Evolutionary conservation across 176 grass and related monocot species (phyloP), one percentile per base, ranked within the genome.

Genomic region (Oryza longistaminata): DNA sequence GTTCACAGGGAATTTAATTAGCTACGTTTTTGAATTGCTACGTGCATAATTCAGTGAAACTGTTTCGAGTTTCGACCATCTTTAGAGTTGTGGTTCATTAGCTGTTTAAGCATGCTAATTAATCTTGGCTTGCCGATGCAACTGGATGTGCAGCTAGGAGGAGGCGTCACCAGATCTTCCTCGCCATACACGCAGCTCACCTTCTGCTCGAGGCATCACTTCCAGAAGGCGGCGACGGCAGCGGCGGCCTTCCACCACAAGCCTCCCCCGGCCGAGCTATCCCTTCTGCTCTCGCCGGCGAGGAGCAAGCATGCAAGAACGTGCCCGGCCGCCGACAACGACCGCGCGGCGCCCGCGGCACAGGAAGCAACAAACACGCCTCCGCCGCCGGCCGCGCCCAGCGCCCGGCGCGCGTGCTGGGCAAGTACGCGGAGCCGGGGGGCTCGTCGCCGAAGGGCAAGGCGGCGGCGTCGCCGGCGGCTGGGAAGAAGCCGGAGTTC

Each of bases 351-450:
- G 64, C 60, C 86, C 5, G 49, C 70, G n/a, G 39, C 70, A 66
- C 75, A 92, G 79, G 86, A 82, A 64, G 69, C 83, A 14, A 2
- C 86, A 12, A 27, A 64, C 5, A 43, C 78, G 58, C 40, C 55
- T 61, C 31, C 34, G 12, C 40, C 71, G 19, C 40, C 71, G 42
- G 55, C 4, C 39, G 1, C 67, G 21, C 19, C 55, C 35, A 27
- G 58, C 70, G 53, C 55, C 48, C 90, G 11, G 93, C 93, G 43
- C 90, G 93, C 27, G 91, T 96, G 55, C 90, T 99, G 70, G 92
- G 90, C 31, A 96, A 91, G 82, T 99, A 94, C 71, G 81, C 88
- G 60, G 96, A 94, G 31, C 83, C 96, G 2, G 86, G 90, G 65
- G 21, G 15, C 21, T 33, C 75, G 52, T 11, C 70, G 15, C 3